Base-by-base conservation (phyloP, 768 basidiomycete genomes). In the Naganishia randhawae region DNA sequence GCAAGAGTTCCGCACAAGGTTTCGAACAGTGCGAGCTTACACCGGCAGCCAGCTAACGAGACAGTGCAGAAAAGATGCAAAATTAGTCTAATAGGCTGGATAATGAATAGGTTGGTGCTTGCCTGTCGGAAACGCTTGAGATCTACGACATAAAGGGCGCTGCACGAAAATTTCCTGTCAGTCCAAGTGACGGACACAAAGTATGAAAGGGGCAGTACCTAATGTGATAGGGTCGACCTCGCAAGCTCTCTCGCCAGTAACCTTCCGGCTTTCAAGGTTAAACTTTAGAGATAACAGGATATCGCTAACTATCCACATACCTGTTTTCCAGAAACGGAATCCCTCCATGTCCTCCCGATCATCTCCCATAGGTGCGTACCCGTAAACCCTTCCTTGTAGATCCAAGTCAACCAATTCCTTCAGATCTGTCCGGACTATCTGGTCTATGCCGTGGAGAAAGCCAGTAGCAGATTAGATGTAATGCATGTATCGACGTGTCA, bases 281-380 rank as follows among this genome's bases (percentile, higher is more conserved):
- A 50, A 10, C 13, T n/a, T 19, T 41, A 29, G 33, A 33, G 3
- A 65, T 25, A 37, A 13, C 33, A 37, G 16, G 8, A 48, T n/a
- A 22, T 35, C 22, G 51, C 63, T 13, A 31, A 7, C 35, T 22
- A 22, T 19, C 17, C 31, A 37, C 74, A 68, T 25, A 75, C 93
- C 96, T 0, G 88, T 89, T 82, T 98, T 97, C 96, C 96, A 99
- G 83, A 99, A 99, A 32, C 96, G 84, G 83, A 93, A 99, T 0
- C 94, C 93, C 77, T 98, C 96, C 89, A 97, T 96, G 35, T 94
- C 96, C 27, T 82, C 80, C 71, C 95, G 90, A 73, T 95, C 91
- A 73, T 95, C 87, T 1, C 96, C 96, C 96, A 99, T 99, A 0
- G 96, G 96, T 0, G 94, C 91, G 74, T 94, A 97, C 0, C 89